These are phyloP conservation scores for Marsdenia floribunda DNA, from an alignment of 257 asterid genomes.

Conservation along the genomic window DNA sequence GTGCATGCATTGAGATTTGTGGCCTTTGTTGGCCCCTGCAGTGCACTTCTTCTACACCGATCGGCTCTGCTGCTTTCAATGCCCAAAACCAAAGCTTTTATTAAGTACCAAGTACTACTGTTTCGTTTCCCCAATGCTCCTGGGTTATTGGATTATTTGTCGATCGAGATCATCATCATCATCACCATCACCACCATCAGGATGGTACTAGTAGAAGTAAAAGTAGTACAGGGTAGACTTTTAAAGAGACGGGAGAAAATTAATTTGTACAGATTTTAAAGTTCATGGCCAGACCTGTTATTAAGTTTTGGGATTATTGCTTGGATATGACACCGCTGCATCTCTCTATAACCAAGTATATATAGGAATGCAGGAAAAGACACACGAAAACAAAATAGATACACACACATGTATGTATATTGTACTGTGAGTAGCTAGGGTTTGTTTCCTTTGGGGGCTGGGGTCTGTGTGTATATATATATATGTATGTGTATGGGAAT, in stretches of 20 bases:
- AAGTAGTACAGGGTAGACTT: neutral
- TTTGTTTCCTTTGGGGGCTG: neutral
- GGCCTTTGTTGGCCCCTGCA: neutral
- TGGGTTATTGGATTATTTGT: constrained; percentile 31
- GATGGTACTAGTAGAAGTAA: neutral
- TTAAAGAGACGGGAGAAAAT: neutral
- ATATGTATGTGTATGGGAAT: constrained; percentile 5
- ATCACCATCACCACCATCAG: neutral
- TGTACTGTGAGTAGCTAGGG: neutral
- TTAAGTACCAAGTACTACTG: neutral
- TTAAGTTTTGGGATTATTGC: constrained; percentile 28
- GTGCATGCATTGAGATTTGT: constrained; percentile 43
- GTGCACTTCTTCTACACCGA: neutral
- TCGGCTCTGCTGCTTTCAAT: neutral
- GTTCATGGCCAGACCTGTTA: constrained; percentile 14
- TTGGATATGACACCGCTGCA: constrained; percentile 18
- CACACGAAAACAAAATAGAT: neutral
- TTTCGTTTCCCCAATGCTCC: constrained; percentile 21
- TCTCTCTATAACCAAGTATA: neutral
- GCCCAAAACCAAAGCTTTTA: neutral
- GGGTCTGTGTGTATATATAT: no score
- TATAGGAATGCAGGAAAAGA: neutral
- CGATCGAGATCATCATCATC: neutral
- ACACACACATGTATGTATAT: neutral
- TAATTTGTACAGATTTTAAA: neutral